Base-by-base conservation (phyloP, 176 grass and related monocot genomes). In the Lolium multiflorum region DNA sequence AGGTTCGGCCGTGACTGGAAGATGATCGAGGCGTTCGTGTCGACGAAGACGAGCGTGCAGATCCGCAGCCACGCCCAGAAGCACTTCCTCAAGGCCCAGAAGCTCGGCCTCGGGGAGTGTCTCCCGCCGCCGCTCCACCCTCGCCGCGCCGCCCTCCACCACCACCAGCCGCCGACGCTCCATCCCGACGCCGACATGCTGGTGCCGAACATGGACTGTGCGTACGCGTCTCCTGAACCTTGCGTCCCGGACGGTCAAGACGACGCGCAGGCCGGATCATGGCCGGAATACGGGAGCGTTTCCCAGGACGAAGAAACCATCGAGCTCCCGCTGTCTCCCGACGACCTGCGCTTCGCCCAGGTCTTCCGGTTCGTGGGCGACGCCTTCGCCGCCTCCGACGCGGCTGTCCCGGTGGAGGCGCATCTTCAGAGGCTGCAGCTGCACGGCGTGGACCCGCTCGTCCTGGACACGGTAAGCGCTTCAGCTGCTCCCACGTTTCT, bases 1-100 rank as follows among this genome's bases (percentile, higher is more conserved):
- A 95, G 93, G 65, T 93, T 93, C 76, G 94, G 91, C 24, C 89
- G 89, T n/a, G 91, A 96, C 82, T 96, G 94, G 94, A 96, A 93
- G 74, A 86, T 77, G 82, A 91, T 96, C 69, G 85, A 90, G 89
- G 89, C 81, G 21, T 90, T 96, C 58, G 91, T 96, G 46, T 85
- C 78, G 43, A 96, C 94, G 7, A 93, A 96, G 74, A 93, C 94
- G 79, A 81, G 87, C 50, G 88, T 91, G 60, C 91, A 92, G 94
- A 88, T 77, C 39, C 89, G 91, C 6, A 96, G 94, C 83, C 91
- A 96, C 91, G 94, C 91, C 1, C 89, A 96, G 82, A 93, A 96
- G 77, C 89, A 91, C 77, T 96, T 96, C 73, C 93, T 96, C 28
- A 91, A 91, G 84, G 66, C 87, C 17, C 89, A 93, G 74, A 93